These are phyloP conservation scores for Pseudodiploospora longispora DNA, from an alignment of 2,329 filamentous ascomycete species.

Conservation along the genomic window DNA sequence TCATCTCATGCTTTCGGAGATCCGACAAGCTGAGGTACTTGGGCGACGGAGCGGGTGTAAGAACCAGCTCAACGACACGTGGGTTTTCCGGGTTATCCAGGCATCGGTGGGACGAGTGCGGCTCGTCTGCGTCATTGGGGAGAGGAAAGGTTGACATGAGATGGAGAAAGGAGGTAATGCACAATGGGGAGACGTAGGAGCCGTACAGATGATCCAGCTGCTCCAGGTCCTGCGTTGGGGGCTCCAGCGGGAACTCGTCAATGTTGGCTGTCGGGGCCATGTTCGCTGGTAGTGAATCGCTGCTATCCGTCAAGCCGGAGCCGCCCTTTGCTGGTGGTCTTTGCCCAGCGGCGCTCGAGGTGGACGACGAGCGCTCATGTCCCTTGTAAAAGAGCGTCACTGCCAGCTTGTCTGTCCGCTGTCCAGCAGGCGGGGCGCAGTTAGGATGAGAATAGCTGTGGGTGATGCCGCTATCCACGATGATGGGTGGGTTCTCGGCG, in stretches of 20 bases:
- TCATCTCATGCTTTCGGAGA: slow-evolving; percentile 69
- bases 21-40: slow-evolving; percentile 61
- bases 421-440: slow-evolving; percentile 46
- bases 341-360: slow-evolving; percentile 9
- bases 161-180: slow-evolving; percentile 58
- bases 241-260: slow-evolving; percentile 53
- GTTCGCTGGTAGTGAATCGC: slow-evolving; percentile 38
- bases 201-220: slow-evolving; percentile 58
- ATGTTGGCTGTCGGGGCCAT: slow-evolving; percentile 51
- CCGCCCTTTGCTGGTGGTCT: slow-evolving; percentile 20
- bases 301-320: slow-evolving; percentile 20
- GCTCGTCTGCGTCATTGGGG: slow-evolving; percentile 40
- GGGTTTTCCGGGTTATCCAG: slow-evolving; percentile 54
- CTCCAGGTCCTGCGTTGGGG: slow-evolving; percentile 45
- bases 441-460: slow-evolving; percentile 57
- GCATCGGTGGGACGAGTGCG: slow-evolving; percentile 55
- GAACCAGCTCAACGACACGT: slow-evolving; percentile 56
- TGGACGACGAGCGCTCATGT: slow-evolving; percentile 24
- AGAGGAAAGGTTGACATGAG: slow-evolving; percentile 56
- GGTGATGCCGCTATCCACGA: slow-evolving; percentile 54
- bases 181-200: slow-evolving; percentile 56
- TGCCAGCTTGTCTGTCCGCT: slow-evolving; percentile 43
- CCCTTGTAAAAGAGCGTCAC: slow-evolving; percentile 58
- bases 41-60: slow-evolving; percentile 51
- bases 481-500: slow-evolving; percentile 48